Evolutionary conservation across 208 protist species (phyloP), one percentile per base, ranked within the genome.

Genomic region (Trypanosoma brucei): DNA sequence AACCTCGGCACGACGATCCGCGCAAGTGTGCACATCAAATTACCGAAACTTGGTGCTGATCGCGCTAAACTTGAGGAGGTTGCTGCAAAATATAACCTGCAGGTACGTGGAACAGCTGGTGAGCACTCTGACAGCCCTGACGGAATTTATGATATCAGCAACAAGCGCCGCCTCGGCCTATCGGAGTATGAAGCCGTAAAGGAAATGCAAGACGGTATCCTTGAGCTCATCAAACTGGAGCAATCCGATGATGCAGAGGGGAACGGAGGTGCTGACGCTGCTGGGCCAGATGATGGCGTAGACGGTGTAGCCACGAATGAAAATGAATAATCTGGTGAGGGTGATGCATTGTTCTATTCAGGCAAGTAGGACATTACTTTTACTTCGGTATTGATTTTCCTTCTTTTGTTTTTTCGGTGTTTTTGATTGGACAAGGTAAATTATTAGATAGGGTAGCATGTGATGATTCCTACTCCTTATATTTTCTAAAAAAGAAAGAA

Each of bases 91-190:
- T 72, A 62, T 60, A 77, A 48, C 64, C 65, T 83, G 50, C 75
- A 81, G 70, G 77, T 78, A 3, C 73, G 77, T 52, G 77, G 76
- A 34, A 81, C 70, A 36, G 63, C 63, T 6, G 76, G 76, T 31
- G 76, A 79, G 55, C 71, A 82, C 66, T 72, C 77, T n/a, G 77
- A 78, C 30, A 76, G 72, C 44, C 34, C 60, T 36, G 71, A 49
- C 48, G 78, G 78, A 58, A 59, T 70, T 14, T 81, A 76, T 39
- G 78, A 84, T 63, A 81, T 84, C 55, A 81, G 73, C 57, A 84
- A 84, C 68, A 75, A 75, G 51, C 70, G 76, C 67, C 76, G 78
- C 35, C 76, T 84, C 33, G 76, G 78, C 13, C 53, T 78, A 31
- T 72, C 56, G 13, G 78, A 84, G 62, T 58, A 70, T 52, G 46